Conservation (phyloP, 2,329 filamentous ascomycete genomes). For the Chalaropsis thielavioides region DNA sequence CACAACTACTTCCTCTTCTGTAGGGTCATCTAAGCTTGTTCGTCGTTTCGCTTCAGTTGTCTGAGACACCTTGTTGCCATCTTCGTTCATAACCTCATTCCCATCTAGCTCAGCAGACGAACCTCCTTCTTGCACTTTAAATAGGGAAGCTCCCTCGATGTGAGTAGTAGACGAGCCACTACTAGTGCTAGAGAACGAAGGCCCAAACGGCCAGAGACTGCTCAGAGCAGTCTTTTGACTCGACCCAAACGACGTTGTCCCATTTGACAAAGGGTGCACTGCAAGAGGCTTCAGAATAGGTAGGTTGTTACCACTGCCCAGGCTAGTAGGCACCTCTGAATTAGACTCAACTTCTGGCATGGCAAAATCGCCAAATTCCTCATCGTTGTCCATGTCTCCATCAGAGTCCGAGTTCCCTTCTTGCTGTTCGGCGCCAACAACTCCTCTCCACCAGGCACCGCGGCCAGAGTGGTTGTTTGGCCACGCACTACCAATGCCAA, state of each 20-base stretch:
- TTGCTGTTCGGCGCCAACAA: slow-evolving; percentile 29
- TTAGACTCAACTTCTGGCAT: slow-evolving; percentile 39
- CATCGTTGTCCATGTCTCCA: slow-evolving; percentile 40
- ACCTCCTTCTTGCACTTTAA: slow-evolving; percentile 18
- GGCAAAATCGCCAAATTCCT: slow-evolving; percentile 55
- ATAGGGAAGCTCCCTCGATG: slow-evolving; percentile 17
- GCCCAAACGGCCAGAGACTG: slow-evolving; percentile 45
- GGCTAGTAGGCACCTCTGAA: background rate
- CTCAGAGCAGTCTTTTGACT: slow-evolving; percentile 29
- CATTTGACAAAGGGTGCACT: slow-evolving; percentile 34
- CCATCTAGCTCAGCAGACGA: slow-evolving; percentile 22
- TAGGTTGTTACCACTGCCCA: slow-evolving; percentile 24
- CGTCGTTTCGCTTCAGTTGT: slow-evolving; percentile 39
- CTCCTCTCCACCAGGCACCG: slow-evolving; percentile 37
- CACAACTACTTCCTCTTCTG: slow-evolving; percentile 34
- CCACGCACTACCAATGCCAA: slow-evolving; percentile 18
- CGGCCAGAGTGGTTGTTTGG: slow-evolving; percentile 23
- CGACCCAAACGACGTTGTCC: slow-evolving; percentile 13
- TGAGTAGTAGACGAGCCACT: slow-evolving; percentile 6
- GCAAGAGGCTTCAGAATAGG: slow-evolving; percentile 42
- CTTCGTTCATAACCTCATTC: slow-evolving; percentile 24
- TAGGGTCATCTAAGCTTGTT: slow-evolving; percentile 46
- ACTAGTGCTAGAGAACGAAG: slow-evolving; percentile 1
- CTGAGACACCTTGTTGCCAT: slow-evolving; percentile 30
- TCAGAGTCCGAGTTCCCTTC: slow-evolving; percentile 33